Evolutionary conservation across 306 rosid species (phyloP).

Genomic region (Vigna angularis): DNA sequence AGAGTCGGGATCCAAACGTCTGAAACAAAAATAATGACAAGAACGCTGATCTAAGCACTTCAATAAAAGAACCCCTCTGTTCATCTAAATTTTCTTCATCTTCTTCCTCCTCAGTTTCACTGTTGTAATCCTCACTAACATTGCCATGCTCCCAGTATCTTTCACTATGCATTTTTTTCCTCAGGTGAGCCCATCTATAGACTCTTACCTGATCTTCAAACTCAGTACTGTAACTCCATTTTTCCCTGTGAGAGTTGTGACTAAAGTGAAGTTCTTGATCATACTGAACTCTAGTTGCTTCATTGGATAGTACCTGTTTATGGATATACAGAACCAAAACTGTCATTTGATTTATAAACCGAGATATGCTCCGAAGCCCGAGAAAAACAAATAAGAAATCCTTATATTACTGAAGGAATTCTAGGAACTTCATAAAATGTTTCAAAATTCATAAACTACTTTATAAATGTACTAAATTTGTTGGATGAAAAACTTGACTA

Average conservation of each 20-base stretch:
- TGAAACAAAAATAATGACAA: conserved; percentile 67
- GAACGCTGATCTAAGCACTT: conserved; percentile 74
- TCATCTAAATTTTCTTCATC: conserved; percentile 53
- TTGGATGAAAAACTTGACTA: not conserved
- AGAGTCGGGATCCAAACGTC: conserved; percentile 66
- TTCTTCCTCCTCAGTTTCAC: conserved; percentile 54
- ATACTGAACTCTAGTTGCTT: conserved; percentile 69
- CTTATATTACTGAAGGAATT: conserved; percentile 19
- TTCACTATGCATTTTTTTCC: conserved; percentile 62
- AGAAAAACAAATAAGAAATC: not conserved
- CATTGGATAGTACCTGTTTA: conserved; percentile 79
- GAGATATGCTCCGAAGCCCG: conserved; percentile 15
- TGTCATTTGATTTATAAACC: conserved; percentile 14
- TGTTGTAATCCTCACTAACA: conserved; percentile 46
- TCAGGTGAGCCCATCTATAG: conserved; percentile 68
- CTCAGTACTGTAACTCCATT: conserved; percentile 61
- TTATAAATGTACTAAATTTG: conserved; percentile 1
- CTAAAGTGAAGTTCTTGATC: conserved; percentile 62
- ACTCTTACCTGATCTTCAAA: conserved; percentile 60
- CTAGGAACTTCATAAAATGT: conserved; percentile 6
- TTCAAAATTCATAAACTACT: conserved; percentile 3
- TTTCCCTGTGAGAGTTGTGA: conserved; percentile 51
- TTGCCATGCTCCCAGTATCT: conserved; percentile 53
- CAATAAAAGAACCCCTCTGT: conserved; percentile 66
- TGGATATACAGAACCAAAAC: conserved; percentile 28